phyloP scores from a whole-genome alignment of 352 stramenopile genomes.

The Globisporangium viniferum region DNA sequence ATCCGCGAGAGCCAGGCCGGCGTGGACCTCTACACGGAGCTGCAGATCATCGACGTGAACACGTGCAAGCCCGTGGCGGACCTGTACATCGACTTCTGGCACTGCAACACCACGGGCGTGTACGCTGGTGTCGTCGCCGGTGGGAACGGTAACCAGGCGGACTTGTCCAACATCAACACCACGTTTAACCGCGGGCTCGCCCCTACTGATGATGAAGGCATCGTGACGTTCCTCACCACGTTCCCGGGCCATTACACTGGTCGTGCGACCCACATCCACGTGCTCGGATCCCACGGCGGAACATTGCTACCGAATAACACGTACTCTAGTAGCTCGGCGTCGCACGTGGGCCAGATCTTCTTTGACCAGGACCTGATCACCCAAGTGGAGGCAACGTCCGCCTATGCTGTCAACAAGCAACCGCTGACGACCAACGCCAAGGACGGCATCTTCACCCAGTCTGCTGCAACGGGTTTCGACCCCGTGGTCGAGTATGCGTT shows the following conservation, averaged over 20 bases:
- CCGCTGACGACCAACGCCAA: conserved; percentile 13
- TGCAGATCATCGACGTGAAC: conserved; percentile 20
- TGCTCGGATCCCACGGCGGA: conserved; percentile 8
- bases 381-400: background rate
- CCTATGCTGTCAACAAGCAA: conserved; percentile 8
- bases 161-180: conserved; percentile 4
- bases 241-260: conserved; percentile 19
- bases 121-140: conserved; percentile 12
- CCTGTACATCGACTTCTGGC: conserved; percentile 18
- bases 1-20: conserved; percentile 14
- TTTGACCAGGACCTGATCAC: conserved; percentile 6
- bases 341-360: too few species aligned
- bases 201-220: background rate
- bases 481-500: conserved; percentile 13
- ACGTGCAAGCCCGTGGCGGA: conserved; percentile 13
- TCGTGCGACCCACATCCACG: conserved; percentile 14
- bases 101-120: conserved; percentile 14
- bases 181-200: conserved; percentile 17
- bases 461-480: conserved; percentile 8
- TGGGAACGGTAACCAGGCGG: conserved; percentile 8
- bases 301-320: conserved; percentile 15
- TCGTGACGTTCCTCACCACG: conserved; percentile 15
- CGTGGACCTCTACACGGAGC: conserved; percentile 11
- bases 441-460: conserved; percentile 13
- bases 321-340: conserved; percentile 5